These are phyloP conservation scores for Aureobasidium lini DNA, from an alignment of 2,329 filamentous ascomycete species.

Conservation along the genomic window DNA sequence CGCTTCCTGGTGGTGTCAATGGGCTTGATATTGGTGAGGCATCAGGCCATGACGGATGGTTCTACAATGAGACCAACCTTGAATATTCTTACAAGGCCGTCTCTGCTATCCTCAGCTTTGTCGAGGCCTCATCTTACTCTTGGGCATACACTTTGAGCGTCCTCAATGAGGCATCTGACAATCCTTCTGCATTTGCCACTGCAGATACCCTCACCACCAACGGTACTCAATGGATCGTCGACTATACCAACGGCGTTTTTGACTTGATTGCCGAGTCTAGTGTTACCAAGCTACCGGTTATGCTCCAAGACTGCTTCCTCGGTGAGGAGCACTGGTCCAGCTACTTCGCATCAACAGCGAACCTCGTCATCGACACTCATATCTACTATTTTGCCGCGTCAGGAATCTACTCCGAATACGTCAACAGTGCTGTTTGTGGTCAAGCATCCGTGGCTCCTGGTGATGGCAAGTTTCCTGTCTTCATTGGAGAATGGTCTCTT, in stretches of 20 bases:
- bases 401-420: constrained; percentile 20
- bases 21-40: too few relatives aligned
- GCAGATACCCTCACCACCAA: too few relatives aligned
- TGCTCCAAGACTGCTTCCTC: constrained; percentile 28
- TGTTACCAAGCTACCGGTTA: constrained; percentile 24
- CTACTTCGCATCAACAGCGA: constrained; percentile 20
- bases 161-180: too few relatives aligned
- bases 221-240: too few relatives aligned
- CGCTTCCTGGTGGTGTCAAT: too few relatives aligned
- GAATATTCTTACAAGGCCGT: too few relatives aligned
- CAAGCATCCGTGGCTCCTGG: constrained; percentile 19
- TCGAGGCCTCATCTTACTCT: too few relatives aligned
- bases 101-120: too few relatives aligned
- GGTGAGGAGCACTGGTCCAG: constrained; percentile 22
- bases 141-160: too few relatives aligned
- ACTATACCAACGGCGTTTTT: constrained; percentile 27
- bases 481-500: constrained; percentile 31
- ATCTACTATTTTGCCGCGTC: constrained; percentile 25
- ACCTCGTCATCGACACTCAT: constrained; percentile 27
- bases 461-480: constrained; percentile 25
- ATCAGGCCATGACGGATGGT: too few relatives aligned
- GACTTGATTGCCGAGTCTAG: constrained; percentile 20
- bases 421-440: constrained; percentile 21
- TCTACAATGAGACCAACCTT: too few relatives aligned
- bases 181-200: too few relatives aligned